A percentile compares a stretch with the other conserved stretches of the same genome.
Evolutionary conservation across 345 rosid genomes (phyloP).

Genomic region (Salix koriyanagi): DNA sequence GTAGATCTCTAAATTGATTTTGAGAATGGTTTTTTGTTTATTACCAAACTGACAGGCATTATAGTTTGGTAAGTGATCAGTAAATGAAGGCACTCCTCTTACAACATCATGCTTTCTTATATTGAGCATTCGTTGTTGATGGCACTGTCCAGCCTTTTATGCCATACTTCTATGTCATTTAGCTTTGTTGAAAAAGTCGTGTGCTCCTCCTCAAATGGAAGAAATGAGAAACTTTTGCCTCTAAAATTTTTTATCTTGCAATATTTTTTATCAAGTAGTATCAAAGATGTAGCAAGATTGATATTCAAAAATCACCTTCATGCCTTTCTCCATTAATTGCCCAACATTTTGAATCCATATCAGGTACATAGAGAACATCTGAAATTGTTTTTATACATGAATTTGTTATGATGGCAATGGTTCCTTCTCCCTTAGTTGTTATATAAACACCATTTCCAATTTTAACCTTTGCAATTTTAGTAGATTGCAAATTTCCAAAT

Average conservation of each 20-base stretch:
- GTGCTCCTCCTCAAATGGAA: background rate
- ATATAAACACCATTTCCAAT: background rate
- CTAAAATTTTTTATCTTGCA: background rate
- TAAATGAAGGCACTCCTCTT: background rate
- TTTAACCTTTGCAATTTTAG: background rate
- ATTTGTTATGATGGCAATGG: background rate
- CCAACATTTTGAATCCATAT: constrained; percentile 10
- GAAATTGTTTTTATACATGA: background rate
- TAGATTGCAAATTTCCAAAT: background rate
- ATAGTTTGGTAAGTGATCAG: background rate
- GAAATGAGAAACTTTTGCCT: constrained; percentile 4
- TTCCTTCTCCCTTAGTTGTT: background rate
- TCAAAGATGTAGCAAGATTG: background rate
- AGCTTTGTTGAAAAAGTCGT: background rate
- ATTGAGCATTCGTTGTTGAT: background rate
- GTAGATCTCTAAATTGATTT: too few relatives aligned
- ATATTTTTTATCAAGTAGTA: background rate
- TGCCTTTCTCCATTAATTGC: background rate
- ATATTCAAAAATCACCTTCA: constrained; percentile 2
- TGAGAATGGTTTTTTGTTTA: too few relatives aligned
- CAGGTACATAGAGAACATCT: constrained; percentile 9
- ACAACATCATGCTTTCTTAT: background rate
- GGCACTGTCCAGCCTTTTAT: background rate
- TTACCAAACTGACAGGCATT: background rate
- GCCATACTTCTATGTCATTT: background rate